Conservation (phyloP, 257 asterid genomes). For the Fraxinus pennsylvanica region DNA sequence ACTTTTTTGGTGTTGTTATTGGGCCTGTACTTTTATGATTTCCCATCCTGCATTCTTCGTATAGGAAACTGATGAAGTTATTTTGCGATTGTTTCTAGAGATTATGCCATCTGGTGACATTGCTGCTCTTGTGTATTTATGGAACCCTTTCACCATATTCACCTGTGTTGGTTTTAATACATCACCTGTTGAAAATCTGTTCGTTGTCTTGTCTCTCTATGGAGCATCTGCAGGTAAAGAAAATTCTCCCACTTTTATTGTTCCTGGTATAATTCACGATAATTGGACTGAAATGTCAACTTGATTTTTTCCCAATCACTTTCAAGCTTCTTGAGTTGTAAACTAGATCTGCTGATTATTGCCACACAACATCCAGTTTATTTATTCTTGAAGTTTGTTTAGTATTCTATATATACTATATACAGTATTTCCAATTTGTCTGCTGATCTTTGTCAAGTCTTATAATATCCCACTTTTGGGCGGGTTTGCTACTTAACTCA, state of each 20-base stretch:
- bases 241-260: conserved; percentile 23
- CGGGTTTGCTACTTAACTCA: neutral
- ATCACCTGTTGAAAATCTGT: conserved; percentile 77
- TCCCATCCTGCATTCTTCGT: conserved; percentile 18
- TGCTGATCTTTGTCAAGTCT: neutral
- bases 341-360: conserved; percentile 1
- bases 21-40: conserved; percentile 9
- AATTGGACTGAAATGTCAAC: conserved; percentile 13
- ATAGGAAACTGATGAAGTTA: conserved; percentile 26
- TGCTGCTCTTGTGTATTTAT: conserved; percentile 88
- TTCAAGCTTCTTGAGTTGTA: conserved; percentile 12
- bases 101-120: conserved; percentile 79
- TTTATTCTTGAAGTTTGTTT: neutral
- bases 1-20: neutral
- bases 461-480: neutral
- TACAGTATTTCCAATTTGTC: neutral
- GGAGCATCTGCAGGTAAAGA: conserved; percentile 87
- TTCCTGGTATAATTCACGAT: conserved; percentile 13
- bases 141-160: conserved; percentile 90
- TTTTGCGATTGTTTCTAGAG: conserved; percentile 43
- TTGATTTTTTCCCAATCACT: conserved; percentile 12
- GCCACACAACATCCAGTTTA: neutral
- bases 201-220: conserved; percentile 68
- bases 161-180: conserved; percentile 90
- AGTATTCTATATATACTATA: conserved; percentile 4